Base-by-base conservation (phyloP, 108 stramenopile species). In the Nitzschia sp. region DNA sequence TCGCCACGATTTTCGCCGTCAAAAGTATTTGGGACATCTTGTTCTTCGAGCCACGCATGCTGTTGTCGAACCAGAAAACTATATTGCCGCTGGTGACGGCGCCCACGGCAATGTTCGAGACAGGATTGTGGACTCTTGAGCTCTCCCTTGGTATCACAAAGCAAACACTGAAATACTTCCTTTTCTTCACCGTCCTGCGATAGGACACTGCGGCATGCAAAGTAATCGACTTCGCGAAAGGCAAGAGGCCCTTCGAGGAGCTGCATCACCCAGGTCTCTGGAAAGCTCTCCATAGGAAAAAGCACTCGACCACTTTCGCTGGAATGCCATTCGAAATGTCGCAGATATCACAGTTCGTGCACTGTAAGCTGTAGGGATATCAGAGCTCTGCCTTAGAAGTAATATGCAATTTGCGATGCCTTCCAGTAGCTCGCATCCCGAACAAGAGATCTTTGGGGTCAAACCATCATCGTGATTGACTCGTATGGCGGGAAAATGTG, bases 211-310 rank as follows among this genome's bases (percentile, higher is more conserved):
- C 56, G 21, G 30, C 9, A 57, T 4, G 31, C 3, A n/a, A 38
- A 9, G 13, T 38, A 61, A 36, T 30, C 23, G 18, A 24, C 36
- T 35, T 18, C 60, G 5, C n/a, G 35, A 18, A 61, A 38, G n/a
- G 11, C 29, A 3, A 61, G 17, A 5, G 60, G 60, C n/a, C 60
- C 60, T n/a, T 61, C 19, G 9, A 61, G 23, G n/a, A 18, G 60
- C 33, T 61, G 31, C 60, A 30, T 34, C 36, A 61, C 29, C 60
- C 60, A 61, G 33, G 3, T 38, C 60, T 61, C 35, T 38, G 60
- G 60, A 38, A 61, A 61, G 6, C 60, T 30, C 36, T 61, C 60
- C 60, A 61, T 61, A 13, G 56, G 30, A 57, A 19, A 23, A 15
- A 42, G 38, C 11, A 42, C n/a, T n/a, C n/a, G n/a, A n/a, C n/a